These are phyloP conservation scores for Trichothecium sympodiale DNA, from an alignment of 2,329 filamentous ascomycete species.

Conservation along the genomic window DNA sequence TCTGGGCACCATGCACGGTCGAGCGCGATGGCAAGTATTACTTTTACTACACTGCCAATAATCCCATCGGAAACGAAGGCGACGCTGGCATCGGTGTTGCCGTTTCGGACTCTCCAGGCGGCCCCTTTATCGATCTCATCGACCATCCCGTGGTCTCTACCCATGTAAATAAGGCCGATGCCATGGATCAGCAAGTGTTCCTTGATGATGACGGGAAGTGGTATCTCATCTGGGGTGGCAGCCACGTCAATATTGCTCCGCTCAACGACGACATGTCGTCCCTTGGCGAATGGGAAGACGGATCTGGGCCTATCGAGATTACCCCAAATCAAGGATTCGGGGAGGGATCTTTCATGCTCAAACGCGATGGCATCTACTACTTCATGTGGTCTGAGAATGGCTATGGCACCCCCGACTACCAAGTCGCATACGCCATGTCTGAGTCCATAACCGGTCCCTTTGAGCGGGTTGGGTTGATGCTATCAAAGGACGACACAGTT, in stretches of 20 bases:
- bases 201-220: constrained; percentile 5
- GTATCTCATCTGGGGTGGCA: constrained; percentile 7
- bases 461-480: constrained; percentile 3
- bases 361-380: constrained; percentile 6
- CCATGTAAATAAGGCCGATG: constrained; percentile 2
- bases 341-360: constrained; percentile 6
- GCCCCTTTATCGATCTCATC: constrained; percentile 5
- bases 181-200: constrained; percentile 7
- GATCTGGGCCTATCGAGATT: constrained; percentile 3
- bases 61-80: constrained; percentile 3
- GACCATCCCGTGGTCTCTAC: constrained; percentile 3
- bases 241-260: constrained; percentile 3
- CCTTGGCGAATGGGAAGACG: constrained; percentile 3
- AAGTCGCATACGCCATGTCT: constrained; percentile 6
- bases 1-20: constrained; percentile 11
- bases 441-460: constrained; percentile 5
- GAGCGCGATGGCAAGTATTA: constrained; percentile 13
- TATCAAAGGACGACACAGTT: constrained; percentile 4
- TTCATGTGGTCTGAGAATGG: constrained; percentile 7
- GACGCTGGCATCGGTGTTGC: constrained; percentile 5
- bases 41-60: constrained; percentile 8
- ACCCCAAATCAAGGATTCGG: constrained; percentile 5
- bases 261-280: constrained; percentile 5
- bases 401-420: constrained; percentile 6
- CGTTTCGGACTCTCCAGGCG: constrained; percentile 3